Evolutionary conservation across 2,329 filamentous ascomycete species (phyloP).

Genomic region (Colletotrichum phormii): DNA sequence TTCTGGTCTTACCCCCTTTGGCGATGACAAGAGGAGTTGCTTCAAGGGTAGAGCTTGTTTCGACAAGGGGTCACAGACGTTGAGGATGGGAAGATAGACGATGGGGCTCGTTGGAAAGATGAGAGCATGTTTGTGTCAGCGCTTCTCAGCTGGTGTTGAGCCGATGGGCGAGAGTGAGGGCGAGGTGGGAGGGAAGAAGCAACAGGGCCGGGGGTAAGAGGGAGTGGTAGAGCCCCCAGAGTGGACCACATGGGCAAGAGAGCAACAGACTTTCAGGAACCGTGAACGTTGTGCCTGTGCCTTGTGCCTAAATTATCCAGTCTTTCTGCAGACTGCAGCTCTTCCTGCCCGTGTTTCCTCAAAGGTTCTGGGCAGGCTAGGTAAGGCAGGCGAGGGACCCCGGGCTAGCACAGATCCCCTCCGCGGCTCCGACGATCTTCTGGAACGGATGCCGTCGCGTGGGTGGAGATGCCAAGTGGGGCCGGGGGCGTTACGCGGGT

Average conservation of each 20-base stretch:
- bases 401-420: slow-evolving; percentile 14
- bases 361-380: background rate
- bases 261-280: slow-evolving; percentile 5
- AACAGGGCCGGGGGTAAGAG: background rate
- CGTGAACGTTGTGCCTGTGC: background rate
- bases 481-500: slow-evolving; percentile 11
- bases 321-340: background rate
- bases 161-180: background rate
- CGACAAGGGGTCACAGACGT: slow-evolving; percentile 4
- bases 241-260: background rate
- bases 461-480: slow-evolving; percentile 1
- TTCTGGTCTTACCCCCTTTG: background rate
- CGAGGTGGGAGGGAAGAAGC: background rate
- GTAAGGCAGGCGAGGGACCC: background rate
- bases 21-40: slow-evolving; percentile 16
- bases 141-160: background rate
- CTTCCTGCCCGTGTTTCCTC: slow-evolving; percentile 1
- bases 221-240: background rate
- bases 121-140: background rate
- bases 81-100: background rate
- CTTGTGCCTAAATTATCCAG: background rate
- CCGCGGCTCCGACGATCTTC: slow-evolving; percentile 22
- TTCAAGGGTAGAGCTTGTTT: slow-evolving; percentile 34
- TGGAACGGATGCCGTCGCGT: slow-evolving; percentile 13
- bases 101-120: background rate